Conservation (phyloP, 495 filamentous ascomycete species). For the Penicillium bialowiezense region DNA sequence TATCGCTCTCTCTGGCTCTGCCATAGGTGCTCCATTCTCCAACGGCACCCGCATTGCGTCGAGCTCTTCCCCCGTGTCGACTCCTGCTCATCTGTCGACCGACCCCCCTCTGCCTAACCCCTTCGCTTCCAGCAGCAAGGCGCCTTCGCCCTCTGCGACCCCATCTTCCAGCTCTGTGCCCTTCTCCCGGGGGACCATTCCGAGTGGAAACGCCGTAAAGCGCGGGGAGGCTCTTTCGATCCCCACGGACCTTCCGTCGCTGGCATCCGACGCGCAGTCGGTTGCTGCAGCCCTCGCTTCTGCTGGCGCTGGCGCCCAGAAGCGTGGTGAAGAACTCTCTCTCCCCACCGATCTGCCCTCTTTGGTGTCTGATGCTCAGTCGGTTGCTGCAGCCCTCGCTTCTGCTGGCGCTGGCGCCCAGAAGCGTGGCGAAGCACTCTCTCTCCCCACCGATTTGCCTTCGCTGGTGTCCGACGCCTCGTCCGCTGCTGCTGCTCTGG, state of each 20-base stretch:
- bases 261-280: conserved; percentile 4
- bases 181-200: neutral
- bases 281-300: conserved; percentile 4
- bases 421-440: conserved; percentile 12
- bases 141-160: conserved; percentile 2
- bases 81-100: conserved; percentile 4
- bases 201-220: neutral
- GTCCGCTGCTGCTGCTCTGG: conserved; percentile 6
- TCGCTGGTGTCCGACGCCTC: conserved; percentile 13
- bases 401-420: neutral
- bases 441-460: conserved; percentile 15
- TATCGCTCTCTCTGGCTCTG: conserved; percentile 16
- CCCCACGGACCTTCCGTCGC: conserved; percentile 6
- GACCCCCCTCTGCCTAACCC: conserved; percentile 3
- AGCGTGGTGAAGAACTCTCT: conserved; percentile 1
- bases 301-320: conserved; percentile 5
- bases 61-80: neutral
- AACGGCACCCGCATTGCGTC: conserved; percentile 8
- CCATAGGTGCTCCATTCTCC: conserved; percentile 15
- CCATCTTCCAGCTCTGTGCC: conserved; percentile 3
- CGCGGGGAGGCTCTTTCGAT: conserved; percentile 1
- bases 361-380: conserved; percentile 9
- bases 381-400: neutral
- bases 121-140: conserved; percentile 2
- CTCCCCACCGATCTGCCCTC: conserved; percentile 9